phyloP scores from a whole-genome alignment of 169 alveolate genomes.

The Eimeria falciformis region DNA sequence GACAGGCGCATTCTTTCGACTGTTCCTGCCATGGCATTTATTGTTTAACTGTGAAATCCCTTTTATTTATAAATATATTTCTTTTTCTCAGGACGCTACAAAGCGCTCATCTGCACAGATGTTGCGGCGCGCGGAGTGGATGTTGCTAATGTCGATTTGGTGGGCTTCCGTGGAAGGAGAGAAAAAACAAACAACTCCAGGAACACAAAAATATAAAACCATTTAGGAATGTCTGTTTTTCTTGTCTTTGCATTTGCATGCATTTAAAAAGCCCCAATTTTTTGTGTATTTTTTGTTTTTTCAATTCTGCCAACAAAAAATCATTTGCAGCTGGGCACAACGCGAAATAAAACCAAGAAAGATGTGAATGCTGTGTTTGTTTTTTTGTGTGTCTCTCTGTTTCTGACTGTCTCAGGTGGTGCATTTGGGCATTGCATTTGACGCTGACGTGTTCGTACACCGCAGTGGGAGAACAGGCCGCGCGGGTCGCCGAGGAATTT shows the following conservation, averaged over 20 bases:
- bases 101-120: slow-evolving; percentile 98
- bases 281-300: background rate
- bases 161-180: slow-evolving; percentile 77
- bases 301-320: background rate
- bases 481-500: slow-evolving; percentile 91
- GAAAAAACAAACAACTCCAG: background rate
- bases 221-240: too few relatives aligned
- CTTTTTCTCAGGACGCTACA: slow-evolving; percentile 90
- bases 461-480: slow-evolving; percentile 97
- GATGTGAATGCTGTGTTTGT: background rate
- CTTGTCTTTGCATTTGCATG: background rate
- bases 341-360: background rate
- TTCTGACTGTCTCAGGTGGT: slow-evolving; percentile 81
- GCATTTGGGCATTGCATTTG: slow-evolving; percentile 92
- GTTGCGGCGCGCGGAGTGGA: slow-evolving; percentile 99
- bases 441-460: slow-evolving; percentile 91
- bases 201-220: background rate
- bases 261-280: background rate
- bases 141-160: slow-evolving; percentile 95
- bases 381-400: background rate
- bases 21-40: too few relatives aligned
- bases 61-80: background rate
- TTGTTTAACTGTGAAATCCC: background rate
- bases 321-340: background rate
- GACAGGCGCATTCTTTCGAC: too few relatives aligned